These are phyloP conservation scores for Diaporthe humulicola DNA, from an alignment of 2,329 filamentous ascomycete genomes.

Conservation along the genomic window DNA sequence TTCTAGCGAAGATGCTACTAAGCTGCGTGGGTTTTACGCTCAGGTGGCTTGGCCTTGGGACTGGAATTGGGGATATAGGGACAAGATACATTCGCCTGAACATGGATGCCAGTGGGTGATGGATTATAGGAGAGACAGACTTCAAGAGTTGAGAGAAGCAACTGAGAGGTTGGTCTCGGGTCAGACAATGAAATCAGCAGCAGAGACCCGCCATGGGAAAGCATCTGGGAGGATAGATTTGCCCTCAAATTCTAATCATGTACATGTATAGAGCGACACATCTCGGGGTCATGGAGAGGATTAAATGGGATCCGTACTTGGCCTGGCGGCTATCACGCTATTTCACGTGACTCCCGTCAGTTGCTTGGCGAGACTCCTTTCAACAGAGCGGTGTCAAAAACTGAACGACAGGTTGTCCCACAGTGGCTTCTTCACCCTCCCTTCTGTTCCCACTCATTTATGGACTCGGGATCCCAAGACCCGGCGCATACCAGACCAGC, in stretches of 20 bases:
- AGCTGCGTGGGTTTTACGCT: not conserved
- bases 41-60: not conserved
- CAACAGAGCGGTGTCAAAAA: not conserved
- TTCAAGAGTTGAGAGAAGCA: not conserved
- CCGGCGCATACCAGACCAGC: fast-evolving
- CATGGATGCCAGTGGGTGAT: not conserved
- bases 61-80: not conserved
- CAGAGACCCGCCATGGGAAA: not conserved
- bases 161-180: not conserved
- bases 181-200: not conserved
- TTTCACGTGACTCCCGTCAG: not conserved
- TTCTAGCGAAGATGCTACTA: not conserved
- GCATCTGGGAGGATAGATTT: not conserved
- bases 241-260: not conserved
- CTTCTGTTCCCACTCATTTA: no score
- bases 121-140: not conserved
- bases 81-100: not conserved
- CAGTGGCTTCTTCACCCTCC: fast-evolving
- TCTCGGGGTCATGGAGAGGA: not conserved
- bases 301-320: not conserved
- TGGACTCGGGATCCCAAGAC: not conserved
- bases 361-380: not conserved
- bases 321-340: constrained; percentile 2
- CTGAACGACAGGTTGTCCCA: not conserved
- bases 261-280: no score